Evolutionary conservation across 2,329 filamentous ascomycete genomes (phyloP), one percentile per base, ranked within the genome.

Genomic region (Botrytis medusae): DNA sequence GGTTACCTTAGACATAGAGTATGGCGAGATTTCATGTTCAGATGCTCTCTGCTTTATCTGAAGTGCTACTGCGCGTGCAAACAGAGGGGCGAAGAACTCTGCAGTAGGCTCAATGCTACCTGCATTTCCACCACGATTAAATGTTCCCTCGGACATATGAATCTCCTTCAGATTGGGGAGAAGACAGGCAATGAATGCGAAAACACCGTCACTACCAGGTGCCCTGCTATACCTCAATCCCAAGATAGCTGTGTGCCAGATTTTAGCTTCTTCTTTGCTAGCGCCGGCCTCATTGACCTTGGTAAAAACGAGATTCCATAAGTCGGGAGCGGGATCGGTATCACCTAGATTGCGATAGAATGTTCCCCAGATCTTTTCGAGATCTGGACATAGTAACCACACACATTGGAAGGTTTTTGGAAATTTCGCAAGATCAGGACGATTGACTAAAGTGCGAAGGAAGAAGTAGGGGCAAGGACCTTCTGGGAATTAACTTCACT

Each of bases 391-490:
- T 29, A 57, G n/a, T 9, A 18, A 57, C 51, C 51, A 29, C 7
- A 29, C n/a, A 22, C 61, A 63, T 14, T 37, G 22, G 22, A 63
- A 40, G 29, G 18, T 51, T 34, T 54, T 51, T 51, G 51, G 20
- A 20, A 70, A 18, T 70, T 40, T 44, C 14, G 68, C 68, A 62
- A 62, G 68, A 51, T 70, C 57, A 48, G 68, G 68, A 22, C 20
- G 57, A 14, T 34, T 9, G 32, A 61, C 29, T 34, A 61, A 34
- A 42, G 57, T 71, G 57, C 57, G 42, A 46, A 70, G 51, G 40
- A 51, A 37, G 20, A 62, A 29, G n/a, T 14, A 34, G 16, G 6
- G 59, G 42, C 25, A 29, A 10, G 29, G n/a, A 25, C 20, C 1
- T 22, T 48, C 12, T 22, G 14, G 1, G 4, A 32, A 20, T 12